Conservation (phyloP, 176 grass and related monocot species). For the Carex littledalei region DNA sequence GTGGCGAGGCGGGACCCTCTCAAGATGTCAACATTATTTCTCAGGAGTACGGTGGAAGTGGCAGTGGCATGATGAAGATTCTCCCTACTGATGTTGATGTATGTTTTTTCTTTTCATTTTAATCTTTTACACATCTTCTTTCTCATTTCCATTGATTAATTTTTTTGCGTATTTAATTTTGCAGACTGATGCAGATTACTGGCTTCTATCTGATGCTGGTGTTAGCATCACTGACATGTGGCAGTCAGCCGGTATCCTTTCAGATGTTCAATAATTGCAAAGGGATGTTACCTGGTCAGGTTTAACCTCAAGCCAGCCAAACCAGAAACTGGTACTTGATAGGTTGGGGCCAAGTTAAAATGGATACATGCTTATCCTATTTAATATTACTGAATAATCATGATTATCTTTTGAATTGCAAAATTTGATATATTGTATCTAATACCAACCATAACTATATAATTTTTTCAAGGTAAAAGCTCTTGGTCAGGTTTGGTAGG, state of each 20-base stretch:
- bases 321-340: background rate
- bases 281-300: background rate
- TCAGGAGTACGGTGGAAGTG: conserved; percentile 47
- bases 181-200: conserved; percentile 81
- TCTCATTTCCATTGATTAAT: conserved; percentile 11
- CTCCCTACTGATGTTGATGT: conserved; percentile 76
- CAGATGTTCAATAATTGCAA: conserved; percentile 10
- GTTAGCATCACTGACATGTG: conserved; percentile 80
- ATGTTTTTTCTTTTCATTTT: conserved; percentile 21
- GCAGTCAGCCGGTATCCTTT: conserved; percentile 72
- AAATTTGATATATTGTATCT: background rate
- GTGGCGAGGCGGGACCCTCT: conserved; percentile 15
- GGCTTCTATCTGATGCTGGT: conserved; percentile 62
- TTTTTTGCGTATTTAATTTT: conserved; percentile 15
- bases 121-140: conserved; percentile 3
- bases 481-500: too few species aligned
- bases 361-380: background rate
- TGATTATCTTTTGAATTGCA: background rate
- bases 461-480: background rate
- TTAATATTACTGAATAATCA: background rate
- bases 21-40: conserved; percentile 41
- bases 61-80: conserved; percentile 57
- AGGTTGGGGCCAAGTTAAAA: background rate
- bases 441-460: background rate
- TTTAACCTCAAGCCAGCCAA: background rate